Evolutionary conservation across 1,139 yeast species (phyloP), one percentile per base, ranked within the genome.

Genomic region (Nakaseomyces sp.): DNA sequence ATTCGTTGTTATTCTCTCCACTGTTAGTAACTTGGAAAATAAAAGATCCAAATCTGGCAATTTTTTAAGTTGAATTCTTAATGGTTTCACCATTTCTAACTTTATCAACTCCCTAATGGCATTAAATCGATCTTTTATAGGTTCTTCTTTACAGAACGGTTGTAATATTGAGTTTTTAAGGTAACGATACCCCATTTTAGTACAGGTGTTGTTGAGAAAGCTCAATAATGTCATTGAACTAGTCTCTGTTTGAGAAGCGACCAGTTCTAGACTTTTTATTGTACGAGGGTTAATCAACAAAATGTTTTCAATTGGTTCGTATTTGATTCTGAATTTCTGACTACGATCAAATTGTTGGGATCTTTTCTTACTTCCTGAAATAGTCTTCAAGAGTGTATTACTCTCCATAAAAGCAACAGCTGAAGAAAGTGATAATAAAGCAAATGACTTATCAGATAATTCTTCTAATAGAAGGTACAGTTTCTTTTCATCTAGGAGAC

Each of bases 181-280:
- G 13, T 66, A 48, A 42, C 76, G 51, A 16, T 57, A 60, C 1
- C 77, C 77, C 76, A 72, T 72, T 42, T 67, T 68, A 0, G 77
- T 72, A 0, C 56, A 50, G 1, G 75, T 70, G 1, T 52, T 48
- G 47, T 71, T 65, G 42, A 72, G 50, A 30, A 63, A 57, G 24
- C 65, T 68, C 37, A 63, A 61, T 10, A 72, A 53, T 0, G 70
- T 63, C 17, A 58, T 46, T 0, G 66, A 67, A 12, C 49, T 53
- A 17, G 51, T 50, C 4, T 60, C 64, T 7, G 53, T 40, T 3
- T 56, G 51, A 47, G 67, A 70, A 7, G 64, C 62, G 2, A 67
- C 55, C 19, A 73, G 50, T 41, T 72, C 74, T 8, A 73, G 57
- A 12, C 62, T 58, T 18, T 51, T 54, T 2, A 65, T 57, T 0